Conservation (phyloP, 164 flowering plant species). For the Vitis cinerea region DNA sequence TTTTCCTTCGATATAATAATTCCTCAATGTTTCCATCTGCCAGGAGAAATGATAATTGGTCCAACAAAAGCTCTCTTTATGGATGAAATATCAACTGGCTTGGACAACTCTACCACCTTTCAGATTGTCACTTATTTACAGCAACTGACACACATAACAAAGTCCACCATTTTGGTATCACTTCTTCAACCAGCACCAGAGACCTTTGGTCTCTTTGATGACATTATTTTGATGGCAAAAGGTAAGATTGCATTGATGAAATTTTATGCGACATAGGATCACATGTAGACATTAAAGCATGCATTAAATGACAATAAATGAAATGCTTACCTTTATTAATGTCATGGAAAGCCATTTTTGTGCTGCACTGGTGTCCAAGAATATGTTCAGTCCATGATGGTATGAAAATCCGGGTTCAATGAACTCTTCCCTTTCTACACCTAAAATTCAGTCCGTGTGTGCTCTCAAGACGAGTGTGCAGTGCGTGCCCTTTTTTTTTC, state of each 20-base stretch:
- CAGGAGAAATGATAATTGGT: slow-evolving; percentile 62
- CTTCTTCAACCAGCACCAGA: slow-evolving; percentile 72
- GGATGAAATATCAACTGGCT: slow-evolving; percentile 65
- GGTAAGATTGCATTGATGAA: slow-evolving; percentile 30
- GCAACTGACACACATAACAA: slow-evolving; percentile 49
- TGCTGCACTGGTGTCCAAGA: too few relatives aligned
- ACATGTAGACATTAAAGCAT: too few relatives aligned
- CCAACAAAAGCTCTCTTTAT: slow-evolving; percentile 53
- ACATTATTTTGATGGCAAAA: slow-evolving; percentile 53
- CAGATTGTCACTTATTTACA: slow-evolving; percentile 48
- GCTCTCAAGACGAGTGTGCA: too few relatives aligned
- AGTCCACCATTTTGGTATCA: slow-evolving; percentile 44
- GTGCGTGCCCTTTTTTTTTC: too few relatives aligned
- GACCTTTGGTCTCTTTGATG: slow-evolving; percentile 60
- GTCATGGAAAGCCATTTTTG: too few relatives aligned
- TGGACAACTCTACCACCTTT: slow-evolving; percentile 58
- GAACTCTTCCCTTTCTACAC: too few relatives aligned
- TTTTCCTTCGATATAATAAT: background rate
- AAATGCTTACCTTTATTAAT: too few relatives aligned
- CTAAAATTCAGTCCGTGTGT: too few relatives aligned
- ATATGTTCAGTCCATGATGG: too few relatives aligned
- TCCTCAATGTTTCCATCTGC: background rate
- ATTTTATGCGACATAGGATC: too few relatives aligned
- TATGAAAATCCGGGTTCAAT: too few relatives aligned
- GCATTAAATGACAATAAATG: too few relatives aligned